Evolutionary conservation across 2,329 filamentous ascomycete genomes (phyloP).

Genomic region (Penicillium freii): DNA sequence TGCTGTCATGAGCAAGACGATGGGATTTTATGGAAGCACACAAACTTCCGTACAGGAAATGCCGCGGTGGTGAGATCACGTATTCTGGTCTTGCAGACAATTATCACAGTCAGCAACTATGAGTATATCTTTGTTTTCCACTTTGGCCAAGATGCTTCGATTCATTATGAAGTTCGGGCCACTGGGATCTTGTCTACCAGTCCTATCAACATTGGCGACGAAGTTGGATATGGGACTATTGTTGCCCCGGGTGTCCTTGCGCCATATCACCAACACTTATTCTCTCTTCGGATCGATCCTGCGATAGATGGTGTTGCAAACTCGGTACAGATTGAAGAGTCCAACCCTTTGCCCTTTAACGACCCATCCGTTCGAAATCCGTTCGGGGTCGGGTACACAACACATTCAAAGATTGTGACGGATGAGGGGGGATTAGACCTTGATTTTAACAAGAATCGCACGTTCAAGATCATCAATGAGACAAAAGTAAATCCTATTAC

Average conservation of each 20-base stretch:
- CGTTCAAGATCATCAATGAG: constrained; percentile 59
- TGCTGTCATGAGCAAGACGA: constrained; percentile 45
- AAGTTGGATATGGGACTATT: constrained; percentile 40
- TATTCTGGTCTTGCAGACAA: constrained; percentile 39
- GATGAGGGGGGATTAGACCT: constrained; percentile 47
- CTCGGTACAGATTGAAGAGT: constrained; percentile 54
- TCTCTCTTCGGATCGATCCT: constrained; percentile 47
- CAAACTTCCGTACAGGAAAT: constrained; percentile 39
- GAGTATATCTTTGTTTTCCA: constrained; percentile 48
- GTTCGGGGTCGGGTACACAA: constrained; percentile 51
- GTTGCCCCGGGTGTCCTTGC: constrained; percentile 45
- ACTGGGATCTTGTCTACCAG: constrained; percentile 48
- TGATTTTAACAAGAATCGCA: constrained; percentile 40
- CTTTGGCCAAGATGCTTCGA: constrained; percentile 42
- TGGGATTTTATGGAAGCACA: constrained; percentile 44
- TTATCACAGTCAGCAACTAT: constrained; percentile 46
- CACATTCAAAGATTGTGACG: constrained; percentile 42
- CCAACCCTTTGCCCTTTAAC: constrained; percentile 55
- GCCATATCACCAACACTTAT: constrained; percentile 47
- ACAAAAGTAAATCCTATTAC: constrained; percentile 52
- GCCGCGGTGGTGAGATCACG: constrained; percentile 36
- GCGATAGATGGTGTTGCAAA: constrained; percentile 45
- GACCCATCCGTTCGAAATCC: constrained; percentile 46
- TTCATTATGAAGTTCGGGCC: constrained; percentile 45
- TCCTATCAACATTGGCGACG: constrained; percentile 36